Conservation (phyloP, 1,284 basidiomycete species). For the Papiliotrema laurentii region DNA sequence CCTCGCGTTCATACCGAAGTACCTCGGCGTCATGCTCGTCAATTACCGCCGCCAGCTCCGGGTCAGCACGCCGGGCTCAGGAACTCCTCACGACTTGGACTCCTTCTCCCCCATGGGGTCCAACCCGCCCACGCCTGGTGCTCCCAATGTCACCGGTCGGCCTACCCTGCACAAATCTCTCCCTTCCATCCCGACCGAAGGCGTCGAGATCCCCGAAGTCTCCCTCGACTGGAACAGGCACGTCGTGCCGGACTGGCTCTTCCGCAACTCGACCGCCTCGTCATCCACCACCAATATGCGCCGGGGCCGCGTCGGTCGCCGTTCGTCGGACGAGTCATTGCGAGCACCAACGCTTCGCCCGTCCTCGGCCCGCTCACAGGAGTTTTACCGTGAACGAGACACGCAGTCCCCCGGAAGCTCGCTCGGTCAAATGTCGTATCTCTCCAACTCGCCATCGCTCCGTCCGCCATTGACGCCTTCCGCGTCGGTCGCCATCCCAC, state of each 20-base stretch:
- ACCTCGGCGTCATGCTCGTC: slow-evolving; percentile 96
- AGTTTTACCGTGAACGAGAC: slow-evolving; percentile 14
- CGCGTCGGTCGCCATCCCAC: slow-evolving; percentile 16
- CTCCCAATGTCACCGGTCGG: too few relatives aligned
- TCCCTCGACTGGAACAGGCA: slow-evolving; percentile 88
- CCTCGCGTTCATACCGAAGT: slow-evolving; percentile 89
- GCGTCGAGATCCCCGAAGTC: slow-evolving; percentile 75
- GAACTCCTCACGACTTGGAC: slow-evolving; percentile 12
- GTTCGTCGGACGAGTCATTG: slow-evolving; percentile 10
- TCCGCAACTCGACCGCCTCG: slow-evolving; percentile 46
- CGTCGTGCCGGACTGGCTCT: slow-evolving; percentile 91
- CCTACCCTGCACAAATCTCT: slow-evolving; percentile 43
- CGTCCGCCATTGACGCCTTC: slow-evolving; percentile 8
- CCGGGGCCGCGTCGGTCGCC: slow-evolving; percentile 15
- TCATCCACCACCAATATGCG: slow-evolving; percentile 13
- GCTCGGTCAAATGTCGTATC: slow-evolving; percentile 24
- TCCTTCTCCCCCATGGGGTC: slow-evolving; percentile 18
- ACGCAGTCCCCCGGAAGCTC: slow-evolving; percentile 35
- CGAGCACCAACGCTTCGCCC: slow-evolving; percentile 18
- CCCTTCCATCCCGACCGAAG: slow-evolving; percentile 41
- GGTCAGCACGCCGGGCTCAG: slow-evolving; percentile 32
- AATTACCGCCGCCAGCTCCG: slow-evolving; percentile 66
- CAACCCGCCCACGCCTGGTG: slow-evolving; percentile 28
- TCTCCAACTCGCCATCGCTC: slow-evolving; percentile 21
- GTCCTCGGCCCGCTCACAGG: slow-evolving; percentile 25